Evolutionary conservation across 2,329 filamentous ascomycete genomes (phyloP).

Genomic region (Colletotrichum musicola): DNA sequence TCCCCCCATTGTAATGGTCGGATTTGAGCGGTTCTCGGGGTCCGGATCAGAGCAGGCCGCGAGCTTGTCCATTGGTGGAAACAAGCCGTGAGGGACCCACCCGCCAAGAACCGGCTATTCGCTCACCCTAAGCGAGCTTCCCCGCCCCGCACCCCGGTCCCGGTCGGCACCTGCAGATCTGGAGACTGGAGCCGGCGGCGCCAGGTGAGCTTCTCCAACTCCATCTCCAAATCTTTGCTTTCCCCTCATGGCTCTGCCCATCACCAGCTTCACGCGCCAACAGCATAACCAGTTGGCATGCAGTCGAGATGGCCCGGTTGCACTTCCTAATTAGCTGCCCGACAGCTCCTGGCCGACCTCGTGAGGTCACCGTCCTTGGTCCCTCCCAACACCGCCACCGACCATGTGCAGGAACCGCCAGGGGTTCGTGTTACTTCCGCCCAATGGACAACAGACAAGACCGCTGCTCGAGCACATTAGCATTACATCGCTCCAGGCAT

Average conservation of each 20-base stretch:
- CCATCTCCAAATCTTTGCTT: constrained; percentile 23
- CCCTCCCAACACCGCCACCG: constrained; percentile 24
- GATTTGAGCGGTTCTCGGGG: constrained; percentile 38
- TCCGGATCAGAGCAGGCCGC: constrained; percentile 35
- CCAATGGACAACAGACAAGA: constrained; percentile 38
- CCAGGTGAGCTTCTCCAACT: constrained; percentile 24
- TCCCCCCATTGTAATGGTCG: constrained; percentile 15
- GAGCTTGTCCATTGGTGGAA: constrained; percentile 27
- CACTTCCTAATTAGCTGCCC: constrained; percentile 11
- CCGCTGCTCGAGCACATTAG: constrained; percentile 34
- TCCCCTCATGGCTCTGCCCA: constrained; percentile 30
- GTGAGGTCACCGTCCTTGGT: constrained; percentile 18
- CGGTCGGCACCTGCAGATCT: constrained; percentile 21
- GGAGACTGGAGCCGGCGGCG: constrained; percentile 8
- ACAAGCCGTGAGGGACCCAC: constrained; percentile 9
- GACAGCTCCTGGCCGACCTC: constrained; percentile 10
- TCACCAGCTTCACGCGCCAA: constrained; percentile 30
- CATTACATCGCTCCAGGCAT: constrained; percentile 38
- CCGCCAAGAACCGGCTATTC: constrained; percentile 27
- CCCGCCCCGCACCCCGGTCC: not conserved
- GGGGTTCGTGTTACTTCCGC: constrained; percentile 21
- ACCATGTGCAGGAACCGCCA: constrained; percentile 31
- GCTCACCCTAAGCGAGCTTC: not conserved
- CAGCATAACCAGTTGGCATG: not conserved
- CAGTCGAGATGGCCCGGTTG: constrained; percentile 13